Evolutionary conservation across 768 basidiomycete genomes (phyloP).

Genomic region (Pleurotus ostreatus): DNA sequence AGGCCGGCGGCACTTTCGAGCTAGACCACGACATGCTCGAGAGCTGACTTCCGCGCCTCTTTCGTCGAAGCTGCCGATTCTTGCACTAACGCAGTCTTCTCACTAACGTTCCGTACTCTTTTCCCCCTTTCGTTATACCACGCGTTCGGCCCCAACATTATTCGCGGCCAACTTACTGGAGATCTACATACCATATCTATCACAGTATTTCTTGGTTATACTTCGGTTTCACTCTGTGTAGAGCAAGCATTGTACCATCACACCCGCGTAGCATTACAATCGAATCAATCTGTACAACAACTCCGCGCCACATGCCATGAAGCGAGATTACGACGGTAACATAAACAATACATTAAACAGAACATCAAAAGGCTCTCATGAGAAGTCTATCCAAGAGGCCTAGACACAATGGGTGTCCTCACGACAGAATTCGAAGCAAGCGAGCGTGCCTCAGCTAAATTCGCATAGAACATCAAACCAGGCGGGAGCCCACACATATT

Average conservation of each 20-base stretch:
- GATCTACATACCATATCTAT: background rate
- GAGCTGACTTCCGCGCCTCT: slow-evolving; percentile 1
- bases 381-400: background rate
- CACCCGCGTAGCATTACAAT: slow-evolving; percentile 2
- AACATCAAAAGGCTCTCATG: background rate
- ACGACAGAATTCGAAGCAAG: background rate
- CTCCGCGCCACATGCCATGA: background rate
- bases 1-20: slow-evolving; percentile 37
- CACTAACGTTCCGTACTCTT: background rate
- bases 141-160: too few relatives aligned
- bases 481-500: too few relatives aligned
- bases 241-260: slow-evolving; percentile 1
- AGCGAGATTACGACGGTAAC: background rate
- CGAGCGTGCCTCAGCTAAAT: too few relatives aligned
- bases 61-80: background rate
- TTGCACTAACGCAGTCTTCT: background rate
- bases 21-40: slow-evolving; percentile 26
- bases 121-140: too few relatives aligned
- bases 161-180: background rate
- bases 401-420: background rate
- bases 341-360: background rate
- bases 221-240: background rate
- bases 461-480: too few relatives aligned
- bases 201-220: slow-evolving; percentile 5
- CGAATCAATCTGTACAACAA: too few relatives aligned